A percentile compares a stretch with the other conserved stretches of the same genome.
Conservation (phyloP, 352 stramenopile genomes). For the Globisporangium nagaii region DNA sequence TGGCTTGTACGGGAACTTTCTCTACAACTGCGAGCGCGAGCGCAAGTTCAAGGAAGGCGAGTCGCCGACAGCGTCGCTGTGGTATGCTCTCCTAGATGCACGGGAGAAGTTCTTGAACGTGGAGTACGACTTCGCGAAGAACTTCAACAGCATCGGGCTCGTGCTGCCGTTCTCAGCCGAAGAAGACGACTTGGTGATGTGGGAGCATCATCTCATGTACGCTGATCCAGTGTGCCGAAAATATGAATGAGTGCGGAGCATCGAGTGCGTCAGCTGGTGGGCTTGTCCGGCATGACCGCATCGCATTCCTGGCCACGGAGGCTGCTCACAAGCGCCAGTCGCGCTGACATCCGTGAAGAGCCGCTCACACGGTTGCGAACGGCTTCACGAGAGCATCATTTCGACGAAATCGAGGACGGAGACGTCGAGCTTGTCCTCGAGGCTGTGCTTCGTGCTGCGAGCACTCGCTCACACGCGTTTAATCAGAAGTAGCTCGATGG, state of each 20-base stretch:
- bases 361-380: not conserved
- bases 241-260: constrained; percentile 45
- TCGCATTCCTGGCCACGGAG: not conserved
- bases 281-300: not conserved
- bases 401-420: constrained; percentile 58
- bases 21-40: constrained; percentile 95
- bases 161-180: constrained; percentile 76
- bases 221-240: constrained; percentile 84
- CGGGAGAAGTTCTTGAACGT: constrained; percentile 72
- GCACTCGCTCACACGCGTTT: not conserved
- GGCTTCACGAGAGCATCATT: constrained; percentile 47
- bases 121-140: constrained; percentile 81
- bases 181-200: constrained; percentile 80
- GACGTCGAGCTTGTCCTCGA: constrained; percentile 42
- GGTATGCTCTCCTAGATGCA: constrained; percentile 53
- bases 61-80: constrained; percentile 63
- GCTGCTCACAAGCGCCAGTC: no score
- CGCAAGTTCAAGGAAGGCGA: constrained; percentile 56
- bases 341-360: no score
- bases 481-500: not conserved
- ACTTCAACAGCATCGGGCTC: constrained; percentile 82
- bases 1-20: constrained; percentile 95
- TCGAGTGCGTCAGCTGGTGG: not conserved
- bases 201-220: constrained; percentile 75
- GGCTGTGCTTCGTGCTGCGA: constrained; percentile 33